Base-by-base conservation (phyloP, 2,329 filamentous ascomycete genomes). In the Aschersonia sp. region DNA sequence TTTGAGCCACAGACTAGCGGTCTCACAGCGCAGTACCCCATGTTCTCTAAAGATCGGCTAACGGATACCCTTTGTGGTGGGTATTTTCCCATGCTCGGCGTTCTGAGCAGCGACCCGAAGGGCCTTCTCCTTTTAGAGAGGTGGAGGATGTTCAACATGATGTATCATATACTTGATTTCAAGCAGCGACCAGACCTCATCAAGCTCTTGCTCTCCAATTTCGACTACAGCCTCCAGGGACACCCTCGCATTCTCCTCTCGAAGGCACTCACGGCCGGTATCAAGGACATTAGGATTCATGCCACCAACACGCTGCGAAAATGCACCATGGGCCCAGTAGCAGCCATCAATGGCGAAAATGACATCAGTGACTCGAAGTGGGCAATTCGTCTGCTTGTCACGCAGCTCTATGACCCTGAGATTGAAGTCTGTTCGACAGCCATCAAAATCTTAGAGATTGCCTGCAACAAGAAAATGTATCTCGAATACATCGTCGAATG, bases 111-210 rank as follows among this genome's bases (percentile, higher is more conserved):
- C 47, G 87, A 95, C 57, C 69, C 76, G 0, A 86, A 83, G 56
- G 92, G 92, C 0, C 73, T 97, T 30, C 80, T 84, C 51, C 90
- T 98, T 68, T 78, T 98, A 59, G 90, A 97, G 62, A 75, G 87
- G 56, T 97, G 92, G 90, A 87, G 88, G 56, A 94, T 98, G 75
- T 89, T 96, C 67, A 97, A 97, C 64, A 98, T 98, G 87, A 94
- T 97, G 73, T 98, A 98, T 61, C 92, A 97, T 64, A 95, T 98
- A 51, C 78, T 96, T 49, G 90, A 97, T 59, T 72, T 95, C 43
- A 87, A 85, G 56, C 85, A 92, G 63, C 83, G 92, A 2, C 87
- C 90, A 43, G 92, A 98, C 61, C 71, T 98, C 50, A 87, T 97
- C 60, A 87, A 89, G 60, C 75, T 90, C 8, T 75, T 98, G 33